Evolutionary conservation across 164 flowering plant species (phyloP).

Genomic region (Nymphaea thermarum): DNA sequence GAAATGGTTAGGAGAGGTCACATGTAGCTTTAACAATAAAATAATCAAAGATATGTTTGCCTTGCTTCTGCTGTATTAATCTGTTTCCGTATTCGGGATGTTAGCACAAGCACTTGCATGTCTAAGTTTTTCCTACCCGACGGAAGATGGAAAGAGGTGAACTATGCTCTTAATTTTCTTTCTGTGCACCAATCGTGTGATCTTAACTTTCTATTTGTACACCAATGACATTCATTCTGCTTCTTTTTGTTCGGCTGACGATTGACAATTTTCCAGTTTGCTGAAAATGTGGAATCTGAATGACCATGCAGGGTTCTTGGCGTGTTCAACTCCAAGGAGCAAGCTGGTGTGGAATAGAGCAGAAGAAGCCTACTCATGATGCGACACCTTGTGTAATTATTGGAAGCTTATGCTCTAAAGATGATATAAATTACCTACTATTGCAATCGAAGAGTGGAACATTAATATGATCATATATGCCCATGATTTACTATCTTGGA

Average conservation of each 20-base stretch:
- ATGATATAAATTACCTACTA: conserved; percentile 42
- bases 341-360: conserved; percentile 69
- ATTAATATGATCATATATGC: conserved; percentile 49
- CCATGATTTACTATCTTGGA: conserved; percentile 12
- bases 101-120: too few relatives aligned
- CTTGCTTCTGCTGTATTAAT: too few relatives aligned
- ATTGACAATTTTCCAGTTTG: conserved; percentile 29
- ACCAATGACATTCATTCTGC: too few relatives aligned
- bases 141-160: conserved; percentile 75
- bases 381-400: conserved; percentile 43
- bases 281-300: conserved; percentile 83
- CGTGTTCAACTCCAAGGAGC: conserved; percentile 87
- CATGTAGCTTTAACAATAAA: too few relatives aligned
- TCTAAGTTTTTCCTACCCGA: conserved; percentile 79
- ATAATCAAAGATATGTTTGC: neutral
- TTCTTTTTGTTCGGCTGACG: neutral
- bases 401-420: conserved; percentile 46
- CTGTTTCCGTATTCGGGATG: too few relatives aligned
- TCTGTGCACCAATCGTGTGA: too few relatives aligned
- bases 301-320: conserved; percentile 65
- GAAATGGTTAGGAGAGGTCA: too few relatives aligned
- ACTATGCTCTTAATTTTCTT: neutral
- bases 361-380: conserved; percentile 63
- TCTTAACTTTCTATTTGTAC: too few relatives aligned
- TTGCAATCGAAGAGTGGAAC: conserved; percentile 46